Conservation (phyloP, 306 rosid genomes). For the Prunus dulcis region DNA sequence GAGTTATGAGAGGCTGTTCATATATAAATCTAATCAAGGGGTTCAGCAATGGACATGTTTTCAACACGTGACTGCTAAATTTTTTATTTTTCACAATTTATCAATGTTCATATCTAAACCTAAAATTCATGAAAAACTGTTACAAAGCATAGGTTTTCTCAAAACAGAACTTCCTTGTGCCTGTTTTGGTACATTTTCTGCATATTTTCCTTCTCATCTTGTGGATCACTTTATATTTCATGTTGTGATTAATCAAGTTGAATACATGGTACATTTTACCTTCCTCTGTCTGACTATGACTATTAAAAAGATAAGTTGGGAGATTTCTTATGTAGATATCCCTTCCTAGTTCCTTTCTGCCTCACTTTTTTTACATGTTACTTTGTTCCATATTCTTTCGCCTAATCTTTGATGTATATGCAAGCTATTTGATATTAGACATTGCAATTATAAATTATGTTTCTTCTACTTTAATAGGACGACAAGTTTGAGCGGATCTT, state of each 20-base stretch:
- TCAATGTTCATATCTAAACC: background rate
- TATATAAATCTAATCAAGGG: too few relatives aligned
- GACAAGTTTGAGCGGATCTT: constrained; percentile 82
- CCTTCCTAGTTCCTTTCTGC: background rate
- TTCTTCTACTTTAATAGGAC: constrained; percentile 47
- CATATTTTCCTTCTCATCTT: background rate
- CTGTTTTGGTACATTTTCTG: background rate
- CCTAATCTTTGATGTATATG: background rate
- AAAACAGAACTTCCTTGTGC: background rate
- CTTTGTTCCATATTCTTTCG: background rate
- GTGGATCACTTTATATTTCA: background rate
- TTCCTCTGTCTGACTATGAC: background rate
- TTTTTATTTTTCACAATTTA: too few relatives aligned
- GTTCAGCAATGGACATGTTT: too few relatives aligned
- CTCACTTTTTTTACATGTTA: too few relatives aligned
- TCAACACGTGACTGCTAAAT: background rate
- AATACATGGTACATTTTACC: background rate
- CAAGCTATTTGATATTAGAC: background rate
- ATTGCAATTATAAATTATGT: background rate
- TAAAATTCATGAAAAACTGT: background rate
- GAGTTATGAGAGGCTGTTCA: too few relatives aligned
- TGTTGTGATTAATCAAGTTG: background rate
- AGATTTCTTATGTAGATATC: background rate
- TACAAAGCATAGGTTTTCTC: background rate
- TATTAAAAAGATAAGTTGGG: background rate